Conservation (phyloP, 2,329 filamentous ascomycete species). For the Aschersonia sp. region DNA sequence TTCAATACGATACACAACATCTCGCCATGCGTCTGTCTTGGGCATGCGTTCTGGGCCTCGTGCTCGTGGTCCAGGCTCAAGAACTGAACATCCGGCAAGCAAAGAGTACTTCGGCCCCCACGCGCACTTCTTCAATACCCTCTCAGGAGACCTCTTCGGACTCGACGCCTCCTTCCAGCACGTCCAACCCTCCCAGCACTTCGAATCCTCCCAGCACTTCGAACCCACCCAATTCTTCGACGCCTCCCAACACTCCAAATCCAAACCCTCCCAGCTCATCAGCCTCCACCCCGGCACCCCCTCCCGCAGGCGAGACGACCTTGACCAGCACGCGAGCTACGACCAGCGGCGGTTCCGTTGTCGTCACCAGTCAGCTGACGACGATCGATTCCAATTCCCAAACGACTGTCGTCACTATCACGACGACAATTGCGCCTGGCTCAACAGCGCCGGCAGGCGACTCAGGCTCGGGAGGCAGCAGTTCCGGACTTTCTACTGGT, state of each 20-base stretch:
- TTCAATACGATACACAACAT: background rate
- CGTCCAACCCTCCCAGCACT: too few species aligned
- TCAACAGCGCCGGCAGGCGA: conserved; percentile 12
- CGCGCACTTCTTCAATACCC: too few species aligned
- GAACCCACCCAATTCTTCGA: too few species aligned
- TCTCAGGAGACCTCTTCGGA: too few species aligned
- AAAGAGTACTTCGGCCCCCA: too few species aligned
- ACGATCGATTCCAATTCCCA: conserved; percentile 17
- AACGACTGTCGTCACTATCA: conserved; percentile 17
- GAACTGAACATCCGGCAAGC: conserved; percentile 2
- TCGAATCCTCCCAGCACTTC: too few species aligned
- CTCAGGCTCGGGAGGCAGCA: conserved; percentile 8
- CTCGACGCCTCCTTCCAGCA: too few species aligned
- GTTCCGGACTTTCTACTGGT: conserved; percentile 20
- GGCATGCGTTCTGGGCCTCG: conserved; percentile 10
- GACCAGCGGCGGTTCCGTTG: background rate
- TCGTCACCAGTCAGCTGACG: conserved; percentile 5
- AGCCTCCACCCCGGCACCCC: background rate
- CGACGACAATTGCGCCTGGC: conserved; percentile 18
- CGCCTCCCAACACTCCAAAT: too few species aligned
- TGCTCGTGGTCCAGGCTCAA: conserved; percentile 8
- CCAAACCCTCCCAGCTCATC: too few species aligned
- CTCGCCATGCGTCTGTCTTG: conserved; percentile 10
- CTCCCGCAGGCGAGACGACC: background rate
- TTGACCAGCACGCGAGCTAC: background rate